Conservation (phyloP, 805 yeast genomes). For the Metschnikowia shivogae region DNA sequence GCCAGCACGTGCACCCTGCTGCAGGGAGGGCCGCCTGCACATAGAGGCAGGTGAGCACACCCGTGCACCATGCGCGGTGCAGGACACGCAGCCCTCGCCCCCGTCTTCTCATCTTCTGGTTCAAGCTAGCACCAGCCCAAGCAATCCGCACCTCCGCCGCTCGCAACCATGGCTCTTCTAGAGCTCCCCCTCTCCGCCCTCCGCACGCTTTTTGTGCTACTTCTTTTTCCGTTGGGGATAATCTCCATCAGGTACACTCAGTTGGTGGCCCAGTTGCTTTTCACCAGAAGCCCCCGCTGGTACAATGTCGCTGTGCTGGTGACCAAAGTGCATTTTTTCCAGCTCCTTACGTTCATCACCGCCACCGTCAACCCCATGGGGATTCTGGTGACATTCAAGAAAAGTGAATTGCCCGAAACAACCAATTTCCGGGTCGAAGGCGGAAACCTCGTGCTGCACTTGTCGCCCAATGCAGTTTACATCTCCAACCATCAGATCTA, state of each 20-base stretch:
- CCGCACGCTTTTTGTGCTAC: slow-evolving; percentile 21
- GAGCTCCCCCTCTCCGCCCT: slow-evolving; percentile 14
- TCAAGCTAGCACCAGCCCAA: no score
- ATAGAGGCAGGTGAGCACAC: no score
- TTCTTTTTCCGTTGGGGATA: slow-evolving; percentile 23
- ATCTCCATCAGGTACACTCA: slow-evolving; percentile 48
- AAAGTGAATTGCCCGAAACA: slow-evolving; percentile 30
- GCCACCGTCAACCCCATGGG: slow-evolving; percentile 50
- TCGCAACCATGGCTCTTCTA: slow-evolving; percentile 4
- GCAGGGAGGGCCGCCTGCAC: no score
- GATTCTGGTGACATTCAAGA: slow-evolving; percentile 48
- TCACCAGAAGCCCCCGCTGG: slow-evolving; percentile 27
- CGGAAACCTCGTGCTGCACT: slow-evolving; percentile 20
- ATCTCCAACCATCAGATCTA: slow-evolving; percentile 93
- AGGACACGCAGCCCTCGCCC: no score
- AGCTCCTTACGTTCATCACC: slow-evolving; percentile 48
- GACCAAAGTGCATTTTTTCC: slow-evolving; percentile 58
- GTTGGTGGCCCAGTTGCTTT: slow-evolving; percentile 29
- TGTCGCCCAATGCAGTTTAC: slow-evolving; percentile 54
- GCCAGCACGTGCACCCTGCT: no score
- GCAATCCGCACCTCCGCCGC: background rate
- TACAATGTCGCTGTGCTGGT: slow-evolving; percentile 43
- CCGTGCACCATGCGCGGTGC: no score
- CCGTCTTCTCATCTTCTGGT: no score
- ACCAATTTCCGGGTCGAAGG: slow-evolving; percentile 21